Base-by-base conservation (phyloP, 2,329 filamentous ascomycete genomes). In the Hypoxylon sp. region DNA sequence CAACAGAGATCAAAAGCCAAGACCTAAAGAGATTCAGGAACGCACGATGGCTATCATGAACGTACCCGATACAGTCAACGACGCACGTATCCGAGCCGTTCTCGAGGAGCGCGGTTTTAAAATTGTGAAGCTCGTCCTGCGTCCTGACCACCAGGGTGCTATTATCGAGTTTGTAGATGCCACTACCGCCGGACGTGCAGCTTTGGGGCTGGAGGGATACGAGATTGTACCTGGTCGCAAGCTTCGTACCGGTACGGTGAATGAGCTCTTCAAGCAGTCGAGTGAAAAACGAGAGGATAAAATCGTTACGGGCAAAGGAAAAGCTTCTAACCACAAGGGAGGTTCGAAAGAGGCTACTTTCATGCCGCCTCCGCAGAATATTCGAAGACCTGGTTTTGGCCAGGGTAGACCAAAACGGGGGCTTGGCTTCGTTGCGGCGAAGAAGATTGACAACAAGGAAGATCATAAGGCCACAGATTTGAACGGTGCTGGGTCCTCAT, bases 11-110 rank as follows among this genome's bases (percentile, higher is more conserved):
- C 44, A 74, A 14, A 74, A 74, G 11, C 81, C 83, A 16, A 81
- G 83, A 0, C 78, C 80, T 6, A 77, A 77, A 4, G 84, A 88
- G 14, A 85, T 87, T 18, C 78, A 82, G 28, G 87, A 89, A 51
- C 89, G 93, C 54, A 96, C 92, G 0, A 84, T 98, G 51, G 91
- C 90, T 8, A 82, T 99, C 26, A 87, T 97, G 79, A 91, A 94
- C 67, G 82, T 99, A 0, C 93, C 96, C 0, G 96, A 98, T 74
- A 98, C 94, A 0, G 88, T 98, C 73, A 97, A 96, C 69, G 93
- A 97, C 73, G 88, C 91, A 1, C 92, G 94, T 28, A 87, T 99
- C 57, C 87, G 87, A 45, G 84, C 89, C 0, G 81, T 96, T 2
- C 88, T 91, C 7, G 90, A 93, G 71, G 85, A 88, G 1, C 84